Base-by-base conservation (phyloP, 257 asterid genomes). In the Solanum medicagineum region DNA sequence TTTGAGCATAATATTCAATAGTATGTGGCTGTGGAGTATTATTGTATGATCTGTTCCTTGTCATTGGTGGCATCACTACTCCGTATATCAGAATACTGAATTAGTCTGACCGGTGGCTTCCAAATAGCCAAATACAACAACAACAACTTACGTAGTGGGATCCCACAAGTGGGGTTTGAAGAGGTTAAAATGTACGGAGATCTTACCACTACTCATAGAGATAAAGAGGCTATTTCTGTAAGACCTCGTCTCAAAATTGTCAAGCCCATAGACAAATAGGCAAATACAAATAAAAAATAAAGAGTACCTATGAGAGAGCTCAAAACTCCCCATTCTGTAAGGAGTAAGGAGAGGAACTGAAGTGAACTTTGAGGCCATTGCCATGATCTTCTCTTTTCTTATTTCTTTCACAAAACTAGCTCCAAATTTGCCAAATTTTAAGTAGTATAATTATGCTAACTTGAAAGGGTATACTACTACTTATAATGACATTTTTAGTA, bases 1-100 rank as follows among this genome's bases (percentile, higher is more conserved):
- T 81, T 59, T 36, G 74, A 49, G 75, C 47, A 81, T 81, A 81
- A 62, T 81, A 81, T 49, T 57, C 75, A 32, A 81, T 47, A 26
- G 69, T 59, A 57, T 63, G 59, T 49, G 69, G 73, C n/a, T 81
- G 59, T 42, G 85, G 85, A 24, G 71, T 60, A 49, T 60, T 81
- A 66, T 81, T 42, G 44, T 57, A 81, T 57, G 85, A 63, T 81
- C 85, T 81, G 71, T 66, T 57, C 44, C 85, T 81, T 81, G 85
- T 81, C 74, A 63, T 57, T 57, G 73, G 73, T 81, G 85, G 59
- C 53, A 81, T 57, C 57, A 81, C 85, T 59, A 81, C 74, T 62
- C 84, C 57, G 84, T 55, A 73, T 10, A n/a, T 20, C 56, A 45
- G 57, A 73, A 63, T 63, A 63, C 42, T 63, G 9, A 63, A 63